These are phyloP conservation scores for Pseudonitzschia delicatissima DNA, from an alignment of 108 stramenopile species.

Conservation along the genomic window DNA sequence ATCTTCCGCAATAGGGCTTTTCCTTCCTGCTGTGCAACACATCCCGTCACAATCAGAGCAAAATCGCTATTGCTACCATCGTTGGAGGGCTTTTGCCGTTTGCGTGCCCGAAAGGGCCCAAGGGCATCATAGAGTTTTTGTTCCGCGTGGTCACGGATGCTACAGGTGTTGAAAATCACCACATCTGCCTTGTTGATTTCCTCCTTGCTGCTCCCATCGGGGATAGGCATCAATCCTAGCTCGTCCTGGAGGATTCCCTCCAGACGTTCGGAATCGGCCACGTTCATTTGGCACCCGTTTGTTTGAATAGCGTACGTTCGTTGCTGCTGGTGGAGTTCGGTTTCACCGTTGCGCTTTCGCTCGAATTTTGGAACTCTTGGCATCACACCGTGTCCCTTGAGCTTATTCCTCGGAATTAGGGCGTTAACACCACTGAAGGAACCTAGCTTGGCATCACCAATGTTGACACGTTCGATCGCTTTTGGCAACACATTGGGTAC, in stretches of 20 bases:
- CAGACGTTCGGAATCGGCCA: slow-evolving; percentile 90
- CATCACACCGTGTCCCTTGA: slow-evolving; percentile 42
- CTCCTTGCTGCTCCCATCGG: slow-evolving; percentile 4
- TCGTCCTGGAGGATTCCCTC: slow-evolving; percentile 73
- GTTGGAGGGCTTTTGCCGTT: slow-evolving; percentile 64
- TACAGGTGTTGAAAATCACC: slow-evolving; percentile 92
- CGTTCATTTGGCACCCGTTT: slow-evolving; percentile 94
- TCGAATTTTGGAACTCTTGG: slow-evolving; percentile 19
- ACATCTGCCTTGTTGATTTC: slow-evolving; percentile 69
- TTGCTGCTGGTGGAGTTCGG: not conserved
- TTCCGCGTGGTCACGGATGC: slow-evolving; percentile 96
- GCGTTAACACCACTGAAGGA: slow-evolving; percentile 35
- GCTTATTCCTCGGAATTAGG: slow-evolving; percentile 28
- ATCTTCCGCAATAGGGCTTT: slow-evolving; percentile 73
- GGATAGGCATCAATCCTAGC: slow-evolving; percentile 38
- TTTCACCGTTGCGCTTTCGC: not conserved
- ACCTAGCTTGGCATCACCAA: slow-evolving; percentile 13
- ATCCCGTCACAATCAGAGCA: slow-evolving; percentile 91
- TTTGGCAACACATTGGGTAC: slow-evolving; percentile 19
- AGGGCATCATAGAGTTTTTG: slow-evolving; percentile 84
- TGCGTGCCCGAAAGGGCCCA: slow-evolving; percentile 66
- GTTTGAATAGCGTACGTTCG: slow-evolving; percentile 67
- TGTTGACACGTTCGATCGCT: not conserved
- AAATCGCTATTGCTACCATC: slow-evolving; percentile 34
- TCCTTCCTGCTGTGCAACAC: slow-evolving; percentile 97